Base-by-base conservation (phyloP, 257 asterid genomes). In the Solanum infundibuliforme region DNA sequence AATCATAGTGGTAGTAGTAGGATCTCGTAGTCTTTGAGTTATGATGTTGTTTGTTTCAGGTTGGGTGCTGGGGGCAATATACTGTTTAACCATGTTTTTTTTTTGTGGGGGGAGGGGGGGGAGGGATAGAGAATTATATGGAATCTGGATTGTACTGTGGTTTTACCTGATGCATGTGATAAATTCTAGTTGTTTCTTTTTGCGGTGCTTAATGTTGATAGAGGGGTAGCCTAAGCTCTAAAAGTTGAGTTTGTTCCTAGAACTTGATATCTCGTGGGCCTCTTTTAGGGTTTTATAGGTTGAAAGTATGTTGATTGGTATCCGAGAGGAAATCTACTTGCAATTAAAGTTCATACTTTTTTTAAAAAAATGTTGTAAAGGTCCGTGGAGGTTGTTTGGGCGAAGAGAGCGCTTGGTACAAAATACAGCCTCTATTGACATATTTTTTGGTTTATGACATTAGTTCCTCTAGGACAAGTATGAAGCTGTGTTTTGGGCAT, bases 231-330 rank as follows among this genome's bases (percentile, higher is more conserved):
- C 25, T 14, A 16, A 41, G 58, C n/a, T 43, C 84, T 46, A 43
- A 79, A 46, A 46, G 23, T 43, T 9, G 39, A 27, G 66, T 79
- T 46, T 79, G 65, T 79, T 12, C 32, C 16, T 27, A 43, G 85
- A 79, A 25, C 39, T 27, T 29, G 18, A 81, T 46, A 81, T 81
- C n/a, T 77, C 4, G 85, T 46, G 9, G n/a, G 68, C 68, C 6
- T 81, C 85, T 82, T 79, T 48, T 82, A 82, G 85, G 68, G 69
- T 48, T 52, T 82, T 82, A 18, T 29, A 48, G 12, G 85, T 20
- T 81, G 27, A 20, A 81, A 81, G 69, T 81, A 29, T 81, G 85
- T 48, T 81, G 43, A 29, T 81, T 48, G 41, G 85, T 65, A 81
- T 81, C 68, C 2, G 41, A 29, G 41, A 81, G 68, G 68, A 81